A percentile compares a stretch with the other conserved stretches of the same genome.
Conservation (phyloP, 306 rosid genomes). For the Clitoria ternatea region DNA sequence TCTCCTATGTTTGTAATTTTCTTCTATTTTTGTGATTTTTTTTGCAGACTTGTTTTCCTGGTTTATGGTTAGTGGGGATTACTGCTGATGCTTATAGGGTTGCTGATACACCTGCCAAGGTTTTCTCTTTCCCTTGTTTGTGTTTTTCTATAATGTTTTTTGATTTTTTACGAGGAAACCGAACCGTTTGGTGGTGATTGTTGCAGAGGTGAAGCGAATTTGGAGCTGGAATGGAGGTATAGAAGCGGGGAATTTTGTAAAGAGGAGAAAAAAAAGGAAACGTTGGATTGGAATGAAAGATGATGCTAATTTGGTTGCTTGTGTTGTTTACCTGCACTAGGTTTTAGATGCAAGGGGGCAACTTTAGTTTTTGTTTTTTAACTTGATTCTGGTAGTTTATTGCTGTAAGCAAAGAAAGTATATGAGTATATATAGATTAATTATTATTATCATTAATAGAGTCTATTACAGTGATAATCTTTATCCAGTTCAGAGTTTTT, state of each 20-base stretch:
- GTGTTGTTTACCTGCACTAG: slow-evolving; percentile 23
- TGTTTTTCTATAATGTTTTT: not conserved
- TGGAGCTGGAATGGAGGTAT: not conserved
- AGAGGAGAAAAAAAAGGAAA: slow-evolving; percentile 36
- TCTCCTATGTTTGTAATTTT: not conserved
- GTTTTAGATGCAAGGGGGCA: slow-evolving; percentile 33
- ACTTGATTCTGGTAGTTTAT: slow-evolving; percentile 32
- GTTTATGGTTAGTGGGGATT: slow-evolving; percentile 82
- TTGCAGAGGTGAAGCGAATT: slow-evolving; percentile 50
- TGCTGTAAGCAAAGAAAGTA: slow-evolving; percentile 39
- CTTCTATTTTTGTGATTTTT: not conserved
- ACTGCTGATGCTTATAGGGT: slow-evolving; percentile 63
- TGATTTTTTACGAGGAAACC: not conserved
- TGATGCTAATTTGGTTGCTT: slow-evolving; percentile 25
- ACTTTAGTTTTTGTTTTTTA: slow-evolving; percentile 25
- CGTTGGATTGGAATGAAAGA: slow-evolving; percentile 12
- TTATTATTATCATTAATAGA: too few relatives aligned
- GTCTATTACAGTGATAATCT: slow-evolving; percentile 24
- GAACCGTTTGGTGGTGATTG: not conserved
- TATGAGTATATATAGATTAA: slow-evolving; percentile 31
- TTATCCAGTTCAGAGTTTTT: slow-evolving; percentile 15
- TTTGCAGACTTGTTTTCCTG: slow-evolving; percentile 67
- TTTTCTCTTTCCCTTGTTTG: slow-evolving; percentile 16
- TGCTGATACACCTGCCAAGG: slow-evolving; percentile 72
- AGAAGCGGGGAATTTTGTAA: slow-evolving; percentile 41